These are phyloP conservation scores for Pleurozium schreberi DNA, from an alignment of 225 moss, liverwort and hornwort species.

Conservation along the genomic window DNA sequence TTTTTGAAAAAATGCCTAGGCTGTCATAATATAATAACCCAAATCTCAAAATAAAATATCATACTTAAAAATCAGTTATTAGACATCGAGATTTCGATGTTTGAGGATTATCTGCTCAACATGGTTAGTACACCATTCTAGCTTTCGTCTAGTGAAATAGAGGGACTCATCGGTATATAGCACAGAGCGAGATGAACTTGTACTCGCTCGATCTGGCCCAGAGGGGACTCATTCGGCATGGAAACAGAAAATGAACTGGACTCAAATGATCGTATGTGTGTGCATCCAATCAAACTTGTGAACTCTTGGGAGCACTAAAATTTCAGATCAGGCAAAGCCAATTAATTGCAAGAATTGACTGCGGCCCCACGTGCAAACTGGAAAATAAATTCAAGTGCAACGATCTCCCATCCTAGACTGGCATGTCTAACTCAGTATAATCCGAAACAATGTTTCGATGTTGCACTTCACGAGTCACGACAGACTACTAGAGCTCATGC, in stretches of 20 bases:
- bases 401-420: too few species aligned
- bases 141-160: not conserved
- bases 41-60: too few species aligned
- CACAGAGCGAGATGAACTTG: too few species aligned
- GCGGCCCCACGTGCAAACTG: too few species aligned
- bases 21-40: too few species aligned
- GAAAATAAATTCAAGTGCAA: not conserved
- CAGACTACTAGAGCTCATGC: not conserved
- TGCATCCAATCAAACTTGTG: not conserved
- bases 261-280: not conserved
- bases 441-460: not conserved
- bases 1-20: too few species aligned
- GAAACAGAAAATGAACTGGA: not conserved
- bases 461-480: too few species aligned
- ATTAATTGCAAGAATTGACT: not conserved
- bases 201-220: not conserved
- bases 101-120: too few species aligned
- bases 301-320: not conserved
- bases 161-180: not conserved
- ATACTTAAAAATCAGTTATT: too few species aligned
- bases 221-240: too few species aligned
- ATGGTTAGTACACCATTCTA: too few species aligned
- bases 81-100: not conserved
- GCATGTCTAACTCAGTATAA: not conserved
- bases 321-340: not conserved